Percentiles rank a stretch among this genome's conserved stretches.
phyloP scores from a whole-genome alignment of 768 basidiomycete species.

The Termitomyces sp. region DNA sequence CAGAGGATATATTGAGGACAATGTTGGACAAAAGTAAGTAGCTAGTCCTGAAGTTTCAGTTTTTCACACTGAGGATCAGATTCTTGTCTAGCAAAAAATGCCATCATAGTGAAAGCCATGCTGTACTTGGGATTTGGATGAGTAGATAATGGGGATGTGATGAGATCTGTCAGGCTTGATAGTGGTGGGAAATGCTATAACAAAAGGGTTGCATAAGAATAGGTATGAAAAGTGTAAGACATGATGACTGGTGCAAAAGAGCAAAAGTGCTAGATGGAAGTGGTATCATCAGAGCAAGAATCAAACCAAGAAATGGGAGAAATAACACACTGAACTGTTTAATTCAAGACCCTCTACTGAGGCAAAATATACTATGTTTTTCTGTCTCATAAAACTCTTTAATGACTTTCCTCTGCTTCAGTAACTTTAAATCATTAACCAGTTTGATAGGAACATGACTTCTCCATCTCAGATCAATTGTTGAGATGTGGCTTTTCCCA shows the following conservation, averaged over 20 bases:
- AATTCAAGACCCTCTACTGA: slow-evolving; percentile 78
- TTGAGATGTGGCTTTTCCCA: slow-evolving; percentile 34
- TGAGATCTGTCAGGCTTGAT: slow-evolving; percentile 58
- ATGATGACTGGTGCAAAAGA: slow-evolving; percentile 76
- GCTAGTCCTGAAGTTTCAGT: slow-evolving; percentile 79
- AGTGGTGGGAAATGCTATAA: slow-evolving; percentile 74
- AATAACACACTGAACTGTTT: slow-evolving; percentile 65
- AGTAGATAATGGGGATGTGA: slow-evolving; percentile 39
- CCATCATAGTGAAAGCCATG: slow-evolving; percentile 54
- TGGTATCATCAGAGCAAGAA: slow-evolving; percentile 4
- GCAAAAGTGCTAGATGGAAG: slow-evolving; percentile 63
- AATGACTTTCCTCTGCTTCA: slow-evolving; percentile 66
- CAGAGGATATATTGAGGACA: slow-evolving; percentile 84
- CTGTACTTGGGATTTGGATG: slow-evolving; percentile 43
- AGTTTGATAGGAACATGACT: slow-evolving; percentile 37
- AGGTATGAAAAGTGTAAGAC: slow-evolving; percentile 84
- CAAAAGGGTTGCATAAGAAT: slow-evolving; percentile 82
- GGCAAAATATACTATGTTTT: too few relatives aligned
- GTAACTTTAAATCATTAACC: slow-evolving; percentile 45
- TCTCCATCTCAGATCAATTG: slow-evolving; percentile 36
- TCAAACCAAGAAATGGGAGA: neutral
- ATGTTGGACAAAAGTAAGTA: slow-evolving; percentile 82
- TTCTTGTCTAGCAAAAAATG: slow-evolving; percentile 68
- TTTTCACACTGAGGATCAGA: slow-evolving; percentile 67
- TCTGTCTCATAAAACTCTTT: slow-evolving; percentile 83